These are phyloP conservation scores for Annona cherimola DNA, from an alignment of 164 flowering plant genomes.

Conservation along the genomic window DNA sequence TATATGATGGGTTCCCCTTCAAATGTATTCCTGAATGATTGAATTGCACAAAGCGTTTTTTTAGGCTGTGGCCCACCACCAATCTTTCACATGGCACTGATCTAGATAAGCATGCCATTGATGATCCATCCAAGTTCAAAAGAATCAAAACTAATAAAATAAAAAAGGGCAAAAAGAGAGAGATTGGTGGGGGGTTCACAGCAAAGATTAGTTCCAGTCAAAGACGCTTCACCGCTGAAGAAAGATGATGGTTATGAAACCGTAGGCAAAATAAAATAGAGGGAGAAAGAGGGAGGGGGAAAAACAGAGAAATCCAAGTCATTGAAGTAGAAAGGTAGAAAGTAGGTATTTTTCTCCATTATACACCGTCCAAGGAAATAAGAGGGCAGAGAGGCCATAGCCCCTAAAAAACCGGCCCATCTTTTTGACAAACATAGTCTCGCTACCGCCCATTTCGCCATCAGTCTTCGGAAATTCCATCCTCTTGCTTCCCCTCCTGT, in stretches of 20 bases:
- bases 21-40: no score
- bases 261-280: not conserved
- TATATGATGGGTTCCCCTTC: no score
- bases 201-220: not conserved
- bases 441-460: constrained; percentile 2
- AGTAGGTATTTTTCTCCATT: not conserved
- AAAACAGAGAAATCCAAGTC: not conserved
- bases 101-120: not conserved
- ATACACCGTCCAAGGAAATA: constrained; percentile 2
- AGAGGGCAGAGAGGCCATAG: not conserved
- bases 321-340: not conserved
- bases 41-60: no score
- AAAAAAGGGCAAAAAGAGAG: not conserved
- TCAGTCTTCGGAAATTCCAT: not conserved
- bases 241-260: not conserved
- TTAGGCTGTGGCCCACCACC: not conserved
- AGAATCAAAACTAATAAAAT: not conserved
- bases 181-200: not conserved
- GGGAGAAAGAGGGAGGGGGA: not conserved
- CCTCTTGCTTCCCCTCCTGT: not conserved
- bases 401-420: not conserved
- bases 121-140: not conserved
- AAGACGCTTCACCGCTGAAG: constrained; percentile 3
- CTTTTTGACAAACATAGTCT: constrained; percentile 2
- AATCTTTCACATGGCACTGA: not conserved